Base-by-base conservation (phyloP, 176 grass and related monocot genomes). In the Poa annua region DNA sequence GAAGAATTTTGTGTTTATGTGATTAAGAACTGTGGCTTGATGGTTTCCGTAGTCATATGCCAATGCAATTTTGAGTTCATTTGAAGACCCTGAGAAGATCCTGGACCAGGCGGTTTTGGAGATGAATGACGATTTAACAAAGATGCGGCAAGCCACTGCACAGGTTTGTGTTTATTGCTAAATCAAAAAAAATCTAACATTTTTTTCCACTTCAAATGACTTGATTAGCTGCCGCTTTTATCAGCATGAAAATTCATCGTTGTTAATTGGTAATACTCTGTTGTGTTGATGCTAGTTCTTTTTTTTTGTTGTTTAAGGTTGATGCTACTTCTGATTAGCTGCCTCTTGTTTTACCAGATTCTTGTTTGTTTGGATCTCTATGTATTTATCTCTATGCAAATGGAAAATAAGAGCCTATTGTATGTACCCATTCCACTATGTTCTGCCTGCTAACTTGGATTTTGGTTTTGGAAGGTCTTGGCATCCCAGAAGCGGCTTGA, bases 41-140 rank as follows among this genome's bases (percentile, higher is more conserved):
- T 90, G 61, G 15, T 91, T 74, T 82, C 1, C 87, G 16, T 85
- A 99, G 97, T 99, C 97, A 48, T 99, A 99, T 79, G 89, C 97
- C 76, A 99, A 96, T 92, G 85, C 93, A 32, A 71, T 99, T 66
- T 29, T 99, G 77, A 96, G 84, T 84, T 60, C 97, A 35, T 94
- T 99, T 85, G 97, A 99, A 76, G 97, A 99, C 82, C 97, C 97
- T 35, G 97, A 99, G 78, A 99, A 99, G 89, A 99, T 99, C 51
- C 91, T 99, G 71, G 97, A 99, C 36, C 97, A 99, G 80, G 97
- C 97, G 2, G 97, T 99, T 66, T 53, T 99, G 47, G 97, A 99
- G 75, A 99, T 99, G 97, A 99, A 92, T 68, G 97, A 99, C 51
- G 97, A 99, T 75, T 93, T 99, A 57, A 96, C 86, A 59, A 99